phyloP scores from a whole-genome alignment of 2,329 filamentous ascomycete species.

The Colletotrichum caudatum region DNA sequence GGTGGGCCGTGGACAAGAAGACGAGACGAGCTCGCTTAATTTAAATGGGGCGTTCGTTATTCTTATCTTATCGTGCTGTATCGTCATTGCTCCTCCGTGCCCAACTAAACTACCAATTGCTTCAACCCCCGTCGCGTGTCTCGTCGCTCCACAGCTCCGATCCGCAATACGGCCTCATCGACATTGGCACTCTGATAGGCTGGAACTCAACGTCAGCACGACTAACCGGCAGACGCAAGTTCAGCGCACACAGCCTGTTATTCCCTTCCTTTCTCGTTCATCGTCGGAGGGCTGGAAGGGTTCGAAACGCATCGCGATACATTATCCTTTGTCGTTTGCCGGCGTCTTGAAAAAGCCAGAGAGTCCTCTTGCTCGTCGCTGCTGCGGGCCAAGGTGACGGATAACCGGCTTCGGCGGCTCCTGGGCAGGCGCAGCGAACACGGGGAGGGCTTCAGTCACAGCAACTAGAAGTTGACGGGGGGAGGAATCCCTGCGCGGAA shows the following conservation, averaged over 20 bases:
- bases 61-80: slow-evolving; percentile 37
- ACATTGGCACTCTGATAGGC: slow-evolving; percentile 27
- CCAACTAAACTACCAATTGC: slow-evolving; percentile 30
- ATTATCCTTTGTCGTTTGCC: neutral
- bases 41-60: slow-evolving; percentile 2
- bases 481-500: neutral
- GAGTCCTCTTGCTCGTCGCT: slow-evolving; percentile 2
- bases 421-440: slow-evolving; percentile 1
- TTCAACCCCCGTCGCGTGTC: slow-evolving; percentile 21
- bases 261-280: neutral
- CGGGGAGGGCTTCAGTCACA: neutral
- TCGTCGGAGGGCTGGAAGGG: neutral
- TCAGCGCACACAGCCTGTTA: neutral
- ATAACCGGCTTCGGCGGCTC: slow-evolving; percentile 9
- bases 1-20: neutral
- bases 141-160: slow-evolving; percentile 34
- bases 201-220: slow-evolving; percentile 2
- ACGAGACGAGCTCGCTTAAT: slow-evolving; percentile 27
- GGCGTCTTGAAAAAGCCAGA: neutral
- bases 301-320: neutral
- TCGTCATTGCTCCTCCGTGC: slow-evolving; percentile 26
- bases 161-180: slow-evolving; percentile 22
- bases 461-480: neutral
- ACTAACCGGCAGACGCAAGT: neutral
- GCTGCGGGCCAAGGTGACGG: slow-evolving; percentile 5